phyloP scores from a whole-genome alignment of 441 rosid genomes.

The Croton laevigatus region DNA sequence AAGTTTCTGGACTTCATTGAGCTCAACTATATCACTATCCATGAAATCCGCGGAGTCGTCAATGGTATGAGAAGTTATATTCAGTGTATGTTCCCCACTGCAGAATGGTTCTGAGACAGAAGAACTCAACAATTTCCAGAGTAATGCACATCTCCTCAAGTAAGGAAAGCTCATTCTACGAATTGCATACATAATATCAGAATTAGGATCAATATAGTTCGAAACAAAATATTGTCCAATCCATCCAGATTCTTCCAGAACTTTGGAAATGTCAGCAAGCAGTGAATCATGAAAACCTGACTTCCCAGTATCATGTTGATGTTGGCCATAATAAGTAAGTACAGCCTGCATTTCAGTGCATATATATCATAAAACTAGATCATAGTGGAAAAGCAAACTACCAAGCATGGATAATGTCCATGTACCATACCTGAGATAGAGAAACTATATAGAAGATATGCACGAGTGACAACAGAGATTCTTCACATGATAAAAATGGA shows the following conservation, averaged over 20 bases:
- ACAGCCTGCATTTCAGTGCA: constrained; percentile 61
- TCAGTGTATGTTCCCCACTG: constrained; percentile 36
- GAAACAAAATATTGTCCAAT: constrained; percentile 53
- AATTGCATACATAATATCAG: constrained; percentile 49
- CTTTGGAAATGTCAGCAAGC: constrained; percentile 52
- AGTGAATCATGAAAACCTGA: constrained; percentile 42
- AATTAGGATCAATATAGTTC: constrained; percentile 43
- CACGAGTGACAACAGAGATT: constrained; percentile 76
- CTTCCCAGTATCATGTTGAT: constrained; percentile 32
- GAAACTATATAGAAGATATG: constrained; percentile 83
- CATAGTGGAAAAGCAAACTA: constrained; percentile 8
- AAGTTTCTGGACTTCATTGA: constrained; percentile 56
- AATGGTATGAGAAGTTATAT: constrained; percentile 34
- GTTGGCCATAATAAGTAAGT: constrained; percentile 47
- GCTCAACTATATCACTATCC: constrained; percentile 43
- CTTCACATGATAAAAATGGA: constrained; percentile 78
- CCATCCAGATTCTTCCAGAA: constrained; percentile 51
- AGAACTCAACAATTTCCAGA: constrained; percentile 75
- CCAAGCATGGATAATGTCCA: constrained; percentile 11
- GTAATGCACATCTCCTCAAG: constrained; percentile 91
- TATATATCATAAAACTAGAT: constrained; percentile 24
- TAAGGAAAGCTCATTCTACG: constrained; percentile 74
- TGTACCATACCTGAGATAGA: constrained; percentile 69
- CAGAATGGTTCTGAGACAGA: constrained; percentile 53
- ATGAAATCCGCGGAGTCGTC: constrained; percentile 35